These are phyloP conservation scores for Cutaneotrichosporon dermatis DNA, from an alignment of 1,284 basidiomycete genomes.

Conservation along the genomic window DNA sequence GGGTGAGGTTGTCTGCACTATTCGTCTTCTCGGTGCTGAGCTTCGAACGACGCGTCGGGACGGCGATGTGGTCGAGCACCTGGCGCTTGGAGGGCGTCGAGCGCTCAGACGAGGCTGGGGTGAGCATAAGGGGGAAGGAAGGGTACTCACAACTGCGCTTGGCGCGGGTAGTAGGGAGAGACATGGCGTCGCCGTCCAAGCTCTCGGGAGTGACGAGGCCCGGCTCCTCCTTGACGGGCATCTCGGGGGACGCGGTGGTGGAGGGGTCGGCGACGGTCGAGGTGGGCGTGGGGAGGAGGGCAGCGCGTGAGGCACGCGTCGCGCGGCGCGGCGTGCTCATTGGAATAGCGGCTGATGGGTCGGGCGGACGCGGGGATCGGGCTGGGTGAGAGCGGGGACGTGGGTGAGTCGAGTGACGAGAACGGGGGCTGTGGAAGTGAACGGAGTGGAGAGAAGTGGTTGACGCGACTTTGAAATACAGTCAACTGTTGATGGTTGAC, in stretches of 20 bases:
- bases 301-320: neutral
- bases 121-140: neutral
- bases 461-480: neutral
- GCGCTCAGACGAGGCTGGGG: neutral
- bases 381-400: neutral
- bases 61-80: slow-evolving; percentile 26
- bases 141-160: slow-evolving; percentile 8
- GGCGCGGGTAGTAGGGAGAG: neutral
- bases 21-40: slow-evolving; percentile 36
- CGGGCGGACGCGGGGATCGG: neutral
- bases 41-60: slow-evolving; percentile 29
- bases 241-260: neutral
- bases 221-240: slow-evolving; percentile 12
- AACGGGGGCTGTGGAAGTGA: neutral
- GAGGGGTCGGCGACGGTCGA: neutral
- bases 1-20: slow-evolving; percentile 39
- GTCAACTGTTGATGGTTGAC: neutral
- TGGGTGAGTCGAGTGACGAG: neutral
- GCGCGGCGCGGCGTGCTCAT: neutral
- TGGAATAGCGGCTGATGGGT: neutral
- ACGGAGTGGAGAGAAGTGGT: neutral
- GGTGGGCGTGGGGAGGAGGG: neutral
- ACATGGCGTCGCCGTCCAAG: slow-evolving; percentile 9
- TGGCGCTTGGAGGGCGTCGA: slow-evolving; percentile 14
- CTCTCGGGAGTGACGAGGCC: slow-evolving; percentile 13